These are phyloP conservation scores for Hypoxylon crocopeplum DNA, from an alignment of 495 filamentous ascomycete genomes.

Conservation along the genomic window DNA sequence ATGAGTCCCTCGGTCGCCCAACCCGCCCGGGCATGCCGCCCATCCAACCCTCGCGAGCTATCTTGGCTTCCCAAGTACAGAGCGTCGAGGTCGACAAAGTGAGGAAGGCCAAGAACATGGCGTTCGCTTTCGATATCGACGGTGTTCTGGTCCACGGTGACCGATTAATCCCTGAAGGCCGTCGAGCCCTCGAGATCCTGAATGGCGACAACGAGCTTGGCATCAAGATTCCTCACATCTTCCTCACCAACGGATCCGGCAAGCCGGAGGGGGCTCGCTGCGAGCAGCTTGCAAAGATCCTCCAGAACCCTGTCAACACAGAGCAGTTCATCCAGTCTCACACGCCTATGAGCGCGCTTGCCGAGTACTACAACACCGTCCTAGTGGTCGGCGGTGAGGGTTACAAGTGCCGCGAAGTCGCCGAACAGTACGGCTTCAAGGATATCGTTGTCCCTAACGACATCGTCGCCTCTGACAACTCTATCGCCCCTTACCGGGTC, in stretches of 20 bases:
- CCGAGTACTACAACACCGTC: constrained; percentile 70
- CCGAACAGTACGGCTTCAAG: constrained; percentile 69
- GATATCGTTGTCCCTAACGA: constrained; percentile 71
- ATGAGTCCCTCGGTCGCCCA: constrained; percentile 46
- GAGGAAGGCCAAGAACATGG: constrained; percentile 67
- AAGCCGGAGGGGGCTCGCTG: constrained; percentile 65
- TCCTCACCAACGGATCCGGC: constrained; percentile 71
- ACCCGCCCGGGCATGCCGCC: constrained; percentile 55
- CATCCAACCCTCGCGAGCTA: constrained; percentile 66
- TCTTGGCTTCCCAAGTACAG: constrained; percentile 76
- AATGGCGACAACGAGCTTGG: constrained; percentile 73
- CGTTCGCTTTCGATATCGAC: constrained; percentile 72
- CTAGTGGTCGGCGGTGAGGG: constrained; percentile 71
- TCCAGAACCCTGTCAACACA: constrained; percentile 62
- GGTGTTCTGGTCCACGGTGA: constrained; percentile 71
- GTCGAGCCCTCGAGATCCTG: constrained; percentile 65
- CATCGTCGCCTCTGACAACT: constrained; percentile 66
- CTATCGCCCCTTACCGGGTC: constrained; percentile 68
- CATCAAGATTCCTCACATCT: constrained; percentile 75
- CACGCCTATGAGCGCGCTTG: constrained; percentile 70
- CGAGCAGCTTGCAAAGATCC: constrained; percentile 64
- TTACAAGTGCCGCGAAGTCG: constrained; percentile 70
- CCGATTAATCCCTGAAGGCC: constrained; percentile 65
- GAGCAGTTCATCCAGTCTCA: constrained; percentile 75
- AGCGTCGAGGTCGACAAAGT: constrained; percentile 75